These are phyloP conservation scores for Ajuga chamaepitys DNA, from an alignment of 257 asterid genomes.

Conservation along the genomic window DNA sequence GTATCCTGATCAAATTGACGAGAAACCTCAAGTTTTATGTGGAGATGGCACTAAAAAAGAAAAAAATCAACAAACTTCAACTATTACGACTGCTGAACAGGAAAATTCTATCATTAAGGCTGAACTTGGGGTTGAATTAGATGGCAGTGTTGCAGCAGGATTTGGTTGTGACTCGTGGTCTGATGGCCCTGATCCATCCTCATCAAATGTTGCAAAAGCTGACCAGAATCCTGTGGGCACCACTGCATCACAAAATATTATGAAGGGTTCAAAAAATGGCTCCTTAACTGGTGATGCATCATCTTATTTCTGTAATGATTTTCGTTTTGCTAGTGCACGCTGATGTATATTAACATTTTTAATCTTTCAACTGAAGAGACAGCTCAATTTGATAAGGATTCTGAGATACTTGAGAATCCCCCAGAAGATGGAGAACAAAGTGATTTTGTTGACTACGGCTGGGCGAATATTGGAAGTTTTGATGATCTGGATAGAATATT, in stretches of 20 bases:
- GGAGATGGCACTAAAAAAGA: constrained; percentile 47
- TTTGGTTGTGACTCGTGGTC: constrained; percentile 33
- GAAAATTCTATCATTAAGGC: constrained; percentile 32
- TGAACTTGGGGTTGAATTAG: constrained; percentile 27
- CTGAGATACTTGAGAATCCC: constrained; percentile 52
- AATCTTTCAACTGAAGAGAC: constrained; percentile 37
- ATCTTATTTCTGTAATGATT: background rate
- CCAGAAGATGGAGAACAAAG: constrained; percentile 48
- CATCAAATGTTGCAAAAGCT: constrained; percentile 30
- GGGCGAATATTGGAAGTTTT: constrained; percentile 90
- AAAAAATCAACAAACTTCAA: constrained; percentile 29
- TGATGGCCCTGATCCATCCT: constrained; percentile 26
- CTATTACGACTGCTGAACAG: constrained; percentile 30
- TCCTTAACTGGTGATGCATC: constrained; percentile 33
- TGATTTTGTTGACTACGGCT: constrained; percentile 70
- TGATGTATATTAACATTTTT: constrained; percentile 11
- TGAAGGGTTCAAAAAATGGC: constrained; percentile 23
- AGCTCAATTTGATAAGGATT: constrained; percentile 28
- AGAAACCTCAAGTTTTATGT: constrained; percentile 30
- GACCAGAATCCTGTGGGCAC: constrained; percentile 27
- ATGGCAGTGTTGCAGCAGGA: constrained; percentile 25
- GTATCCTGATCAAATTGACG: constrained; percentile 52
- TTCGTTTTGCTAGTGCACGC: background rate
- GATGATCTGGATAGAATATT: constrained; percentile 88
- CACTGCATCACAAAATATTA: constrained; percentile 25